Base-by-base conservation (phyloP, 306 rosid genomes). In the Dryas alaskensis region DNA sequence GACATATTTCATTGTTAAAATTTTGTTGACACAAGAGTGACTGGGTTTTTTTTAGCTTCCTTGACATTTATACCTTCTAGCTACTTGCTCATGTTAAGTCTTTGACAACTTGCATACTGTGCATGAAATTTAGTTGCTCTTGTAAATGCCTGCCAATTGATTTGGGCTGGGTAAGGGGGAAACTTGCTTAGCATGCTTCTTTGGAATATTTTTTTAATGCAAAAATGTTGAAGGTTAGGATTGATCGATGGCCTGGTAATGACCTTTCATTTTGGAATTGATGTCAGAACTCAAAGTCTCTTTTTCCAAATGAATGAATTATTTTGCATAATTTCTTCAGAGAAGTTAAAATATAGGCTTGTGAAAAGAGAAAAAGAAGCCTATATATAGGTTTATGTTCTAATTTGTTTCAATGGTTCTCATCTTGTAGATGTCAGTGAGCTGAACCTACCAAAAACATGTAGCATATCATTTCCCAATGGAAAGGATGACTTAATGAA, bases 401-500 rank as follows among this genome's bases (percentile, higher is more conserved):
- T 77, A 6, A 73, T 11, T n/a, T 53, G 43, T 50, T 16, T 16
- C 49, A 1, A 7, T 63, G 8, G 45, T 67, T 65, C 52, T 22
- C 37, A 49, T 55, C 10, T 45, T 83, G 81, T 68, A 87, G 90
- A 87, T 77, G 77, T 87, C 72, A 81, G 80, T 54, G 90, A 87
- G 78, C 65, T 87, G 77, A 87, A 84, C 74, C 83, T 84, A 52
- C 88, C 82, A 25, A 82, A 87, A 79, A 69, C 86, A 19, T 87
- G 90, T 78, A 75, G 40, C 47, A 84, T 87, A 69, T 63, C 83
- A 12, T 87, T 87, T 74, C 86, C 85, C 47, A 82, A 84, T 67
- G 90, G 90, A 73, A 84, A 87, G 81, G 90, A 87, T 42, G 90
- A 87, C 53, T 75, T 87, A 67, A 87, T 87, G 90, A 84, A 82